Base-by-base conservation (phyloP, 139 green algal genomes). In the Closterium sp. region DNA sequence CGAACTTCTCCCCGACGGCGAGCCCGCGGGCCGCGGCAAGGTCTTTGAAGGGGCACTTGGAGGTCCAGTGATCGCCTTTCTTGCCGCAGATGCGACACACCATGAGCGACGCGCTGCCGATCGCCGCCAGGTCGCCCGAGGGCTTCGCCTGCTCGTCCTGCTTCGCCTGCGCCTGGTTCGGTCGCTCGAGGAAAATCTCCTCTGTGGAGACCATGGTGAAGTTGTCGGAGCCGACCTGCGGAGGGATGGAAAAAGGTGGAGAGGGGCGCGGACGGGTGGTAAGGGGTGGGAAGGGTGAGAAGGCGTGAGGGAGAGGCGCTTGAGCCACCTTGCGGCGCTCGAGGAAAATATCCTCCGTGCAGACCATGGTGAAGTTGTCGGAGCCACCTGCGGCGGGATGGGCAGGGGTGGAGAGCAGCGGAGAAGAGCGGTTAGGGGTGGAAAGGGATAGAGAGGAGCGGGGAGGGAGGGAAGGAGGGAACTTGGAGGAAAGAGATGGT, bases 141-240 rank as follows among this genome's bases (percentile, higher is more conserved):
- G 98, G 95, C 91, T 99, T 97, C 28, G 85, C 50, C 86, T 97
- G 96, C 95, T 98, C 98, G 30, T 91, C 89, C 84, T 96, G 73
- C 73, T 94, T 94, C 73, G 27, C 84, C 21, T 27, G 22, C 24
- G 45, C 29, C 32, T 85, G 88, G 50, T 27, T 94, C 22, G 96
- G 94, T 38, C 97, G 94, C 29, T 99, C 98, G 85, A 99, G 97
- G 85, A 96, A 98, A 87, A 99, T 98, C 84, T 99, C 97, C 86
- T 99, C 98, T 4, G 94, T 95, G 10, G 95, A 95, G 88, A 97
- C 96, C 84, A 96, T 95, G 30, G 95, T 96, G 9, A 97, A 93
- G 29, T 45, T 94, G 89, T 98, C 96, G 21, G 45, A 89, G 21
- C 42, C 88, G 70, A 86, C 22, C 91, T 91, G 88, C 31, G 22